Conservation (phyloP, 345 rosid genomes). For the Brassica juncea region DNA sequence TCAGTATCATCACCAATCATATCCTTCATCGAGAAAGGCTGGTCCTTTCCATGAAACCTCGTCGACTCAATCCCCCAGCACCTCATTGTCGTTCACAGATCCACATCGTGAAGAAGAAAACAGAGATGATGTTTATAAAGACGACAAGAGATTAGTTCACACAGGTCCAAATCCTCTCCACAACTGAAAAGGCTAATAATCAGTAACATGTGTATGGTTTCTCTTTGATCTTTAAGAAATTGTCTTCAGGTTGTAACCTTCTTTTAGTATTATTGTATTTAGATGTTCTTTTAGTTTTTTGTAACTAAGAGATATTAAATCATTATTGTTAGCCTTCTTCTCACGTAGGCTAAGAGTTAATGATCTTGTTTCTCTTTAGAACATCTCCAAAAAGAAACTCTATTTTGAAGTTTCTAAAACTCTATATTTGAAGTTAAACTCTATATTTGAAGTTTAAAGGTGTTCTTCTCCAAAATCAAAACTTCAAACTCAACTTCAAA, state of each 20-base stretch:
- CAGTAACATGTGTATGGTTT: slow-evolving; percentile 25
- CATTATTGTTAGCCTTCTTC: slow-evolving; percentile 54
- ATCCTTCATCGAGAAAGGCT: slow-evolving; percentile 49
- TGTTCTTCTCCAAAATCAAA: too few species aligned
- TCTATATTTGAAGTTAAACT: too few species aligned
- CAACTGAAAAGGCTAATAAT: slow-evolving; percentile 47
- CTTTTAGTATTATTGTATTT: neutral
- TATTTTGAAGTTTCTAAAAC: too few species aligned
- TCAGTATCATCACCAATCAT: slow-evolving; percentile 22
- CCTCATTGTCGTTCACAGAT: slow-evolving; percentile 32
- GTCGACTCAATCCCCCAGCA: slow-evolving; percentile 43
- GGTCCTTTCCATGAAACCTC: slow-evolving; percentile 32
- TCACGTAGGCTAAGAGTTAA: slow-evolving; percentile 52
- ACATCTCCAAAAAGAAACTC: too few species aligned
- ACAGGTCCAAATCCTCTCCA: slow-evolving; percentile 97
- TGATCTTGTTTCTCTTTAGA: slow-evolving; percentile 55
- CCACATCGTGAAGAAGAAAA: slow-evolving; percentile 41
- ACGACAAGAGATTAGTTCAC: slow-evolving; percentile 78
- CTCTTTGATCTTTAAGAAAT: neutral
- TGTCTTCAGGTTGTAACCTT: too few species aligned
- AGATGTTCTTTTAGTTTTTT: neutral
- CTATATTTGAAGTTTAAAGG: too few species aligned
- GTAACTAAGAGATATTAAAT: slow-evolving; percentile 33
- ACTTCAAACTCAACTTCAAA: too few species aligned
- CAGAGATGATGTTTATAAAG: slow-evolving; percentile 53